These are phyloP conservation scores for Nematodospora valgi DNA, from an alignment of 805 yeast genomes.

Conservation along the genomic window DNA sequence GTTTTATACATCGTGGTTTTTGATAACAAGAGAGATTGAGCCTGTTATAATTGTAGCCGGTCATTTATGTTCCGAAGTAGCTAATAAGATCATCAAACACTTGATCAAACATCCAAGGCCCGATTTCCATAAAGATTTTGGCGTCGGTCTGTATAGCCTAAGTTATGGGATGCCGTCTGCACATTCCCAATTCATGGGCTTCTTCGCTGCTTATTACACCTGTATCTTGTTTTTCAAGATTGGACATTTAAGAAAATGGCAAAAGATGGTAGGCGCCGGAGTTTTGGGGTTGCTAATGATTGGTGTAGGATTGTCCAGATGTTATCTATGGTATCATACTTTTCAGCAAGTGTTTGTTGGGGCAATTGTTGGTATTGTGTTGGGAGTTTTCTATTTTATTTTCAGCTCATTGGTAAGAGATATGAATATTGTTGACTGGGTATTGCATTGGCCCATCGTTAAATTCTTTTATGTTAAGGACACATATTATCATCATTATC, in stretches of 20 bases:
- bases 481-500: slow-evolving; percentile 48
- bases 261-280: slow-evolving; percentile 27
- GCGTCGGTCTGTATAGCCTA: slow-evolving; percentile 44
- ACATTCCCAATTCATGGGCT: slow-evolving; percentile 95
- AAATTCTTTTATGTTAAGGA: slow-evolving; percentile 56
- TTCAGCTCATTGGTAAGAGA: slow-evolving; percentile 55
- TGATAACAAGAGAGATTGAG: slow-evolving; percentile 79
- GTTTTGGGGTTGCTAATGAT: slow-evolving; percentile 24
- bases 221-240: slow-evolving; percentile 45
- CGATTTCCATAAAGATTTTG: slow-evolving; percentile 43
- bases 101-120: slow-evolving; percentile 76
- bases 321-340: slow-evolving; percentile 77
- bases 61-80: slow-evolving; percentile 72
- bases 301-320: slow-evolving; percentile 65
- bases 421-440: slow-evolving; percentile 64
- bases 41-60: slow-evolving; percentile 83
- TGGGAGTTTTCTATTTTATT: slow-evolving; percentile 59
- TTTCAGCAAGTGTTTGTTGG: slow-evolving; percentile 75
- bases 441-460: slow-evolving; percentile 55
- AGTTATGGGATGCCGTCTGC: slow-evolving; percentile 97
- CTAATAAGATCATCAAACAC: slow-evolving; percentile 66
- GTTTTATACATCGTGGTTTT: slow-evolving; percentile 80
- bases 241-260: slow-evolving; percentile 20
- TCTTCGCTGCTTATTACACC: slow-evolving; percentile 56
- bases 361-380: slow-evolving; percentile 51